Conservation (phyloP, 2,329 filamentous ascomycete genomes). For the Aspergillus sclerotialis region DNA sequence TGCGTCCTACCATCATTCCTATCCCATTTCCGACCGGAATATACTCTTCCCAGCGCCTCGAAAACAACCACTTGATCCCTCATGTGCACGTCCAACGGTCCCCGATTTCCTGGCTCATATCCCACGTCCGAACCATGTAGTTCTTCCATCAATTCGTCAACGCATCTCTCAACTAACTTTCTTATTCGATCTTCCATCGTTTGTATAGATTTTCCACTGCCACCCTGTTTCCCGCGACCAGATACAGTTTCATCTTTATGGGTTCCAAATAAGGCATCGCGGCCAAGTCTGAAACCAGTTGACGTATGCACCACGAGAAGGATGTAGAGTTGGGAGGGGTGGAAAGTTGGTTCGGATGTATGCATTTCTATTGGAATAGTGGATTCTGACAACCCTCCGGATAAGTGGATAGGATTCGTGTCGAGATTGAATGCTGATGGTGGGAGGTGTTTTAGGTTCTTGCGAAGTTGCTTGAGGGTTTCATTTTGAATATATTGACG, state of each 20-base stretch:
- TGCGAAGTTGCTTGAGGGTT: slow-evolving; percentile 10
- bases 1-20: slow-evolving; percentile 8
- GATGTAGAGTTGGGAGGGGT: slow-evolving; percentile 45
- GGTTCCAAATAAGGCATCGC: slow-evolving; percentile 44
- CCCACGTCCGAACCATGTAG: slow-evolving; percentile 29
- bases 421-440: slow-evolving; percentile 7
- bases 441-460: slow-evolving; percentile 10
- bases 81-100: slow-evolving; percentile 48
- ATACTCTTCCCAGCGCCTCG: slow-evolving; percentile 45
- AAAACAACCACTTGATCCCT: slow-evolving; percentile 55
- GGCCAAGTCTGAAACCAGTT: slow-evolving; percentile 42
- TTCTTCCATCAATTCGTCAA: slow-evolving; percentile 40
- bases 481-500: slow-evolving; percentile 19
- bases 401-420: background rate
- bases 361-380: slow-evolving; percentile 19
- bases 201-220: slow-evolving; percentile 1
- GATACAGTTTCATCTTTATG: slow-evolving; percentile 1
- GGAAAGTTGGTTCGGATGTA: slow-evolving; percentile 36
- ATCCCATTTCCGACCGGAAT: slow-evolving; percentile 7
- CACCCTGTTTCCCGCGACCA: slow-evolving; percentile 5
- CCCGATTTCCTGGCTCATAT: slow-evolving; percentile 5
- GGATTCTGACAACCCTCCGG: slow-evolving; percentile 1
- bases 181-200: slow-evolving; percentile 2
- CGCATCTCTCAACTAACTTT: slow-evolving; percentile 38
- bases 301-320: slow-evolving; percentile 49